Conservation (phyloP, 108 stramenopile species). For the Stephanodiscus triporus region DNA sequence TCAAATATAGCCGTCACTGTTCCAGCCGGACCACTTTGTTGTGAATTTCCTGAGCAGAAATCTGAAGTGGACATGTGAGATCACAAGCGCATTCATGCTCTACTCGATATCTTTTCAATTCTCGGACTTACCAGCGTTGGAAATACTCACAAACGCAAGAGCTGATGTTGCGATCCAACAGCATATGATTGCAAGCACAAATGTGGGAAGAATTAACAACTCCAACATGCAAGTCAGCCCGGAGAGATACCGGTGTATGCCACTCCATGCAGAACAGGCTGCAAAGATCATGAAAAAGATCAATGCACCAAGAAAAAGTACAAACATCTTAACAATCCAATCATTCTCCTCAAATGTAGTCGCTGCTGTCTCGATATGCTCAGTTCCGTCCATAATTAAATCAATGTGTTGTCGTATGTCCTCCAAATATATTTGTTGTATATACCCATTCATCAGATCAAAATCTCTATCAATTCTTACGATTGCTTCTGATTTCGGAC, state of each 20-base stretch:
- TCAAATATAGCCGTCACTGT: slow-evolving; percentile 28
- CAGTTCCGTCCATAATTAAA: slow-evolving; percentile 21
- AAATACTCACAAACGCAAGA: slow-evolving; percentile 26
- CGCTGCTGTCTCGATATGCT: slow-evolving; percentile 12
- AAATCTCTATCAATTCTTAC: slow-evolving; percentile 15
- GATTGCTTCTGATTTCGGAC: slow-evolving; percentile 30
- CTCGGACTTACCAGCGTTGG: slow-evolving; percentile 33
- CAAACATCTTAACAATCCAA: slow-evolving; percentile 45
- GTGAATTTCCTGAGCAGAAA: slow-evolving; percentile 33
- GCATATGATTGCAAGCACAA: slow-evolving; percentile 25
- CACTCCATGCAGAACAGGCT: slow-evolving; percentile 19
- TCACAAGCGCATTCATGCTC: neutral
- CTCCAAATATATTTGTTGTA: slow-evolving; percentile 29
- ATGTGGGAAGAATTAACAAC: slow-evolving; percentile 34
- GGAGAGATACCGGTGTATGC: neutral
- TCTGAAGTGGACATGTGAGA: slow-evolving; percentile 14
- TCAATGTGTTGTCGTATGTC: slow-evolving; percentile 25
- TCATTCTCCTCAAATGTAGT: slow-evolving; percentile 33
- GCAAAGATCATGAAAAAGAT: slow-evolving; percentile 38
- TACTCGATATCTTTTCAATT: neutral
- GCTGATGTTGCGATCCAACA: slow-evolving; percentile 28
- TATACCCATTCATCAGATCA: slow-evolving; percentile 12
- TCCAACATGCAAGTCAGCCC: slow-evolving; percentile 36
- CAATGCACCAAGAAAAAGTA: slow-evolving; percentile 19
- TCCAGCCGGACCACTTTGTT: slow-evolving; percentile 28